Conservation (phyloP, 805 yeast species). For the Ogataea neopini region DNA sequence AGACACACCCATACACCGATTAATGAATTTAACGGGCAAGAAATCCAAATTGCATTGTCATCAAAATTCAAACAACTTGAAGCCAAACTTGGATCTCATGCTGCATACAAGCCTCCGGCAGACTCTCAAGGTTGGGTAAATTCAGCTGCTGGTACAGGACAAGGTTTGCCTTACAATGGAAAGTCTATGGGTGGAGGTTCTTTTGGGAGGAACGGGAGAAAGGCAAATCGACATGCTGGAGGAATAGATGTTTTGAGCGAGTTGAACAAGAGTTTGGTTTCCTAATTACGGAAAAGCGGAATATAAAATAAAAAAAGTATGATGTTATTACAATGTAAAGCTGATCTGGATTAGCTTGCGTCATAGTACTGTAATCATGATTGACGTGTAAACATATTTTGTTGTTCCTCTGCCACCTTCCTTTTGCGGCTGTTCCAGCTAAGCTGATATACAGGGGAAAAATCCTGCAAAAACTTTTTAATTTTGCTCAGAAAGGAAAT, state of each 20-base stretch:
- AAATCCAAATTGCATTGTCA: conserved; percentile 18
- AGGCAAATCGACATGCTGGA: conserved; percentile 10
- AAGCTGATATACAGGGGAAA: neutral
- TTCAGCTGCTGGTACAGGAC: conserved; percentile 4
- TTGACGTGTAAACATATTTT: too few relatives aligned
- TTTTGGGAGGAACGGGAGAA: conserved; percentile 10
- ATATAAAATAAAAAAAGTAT: neutral
- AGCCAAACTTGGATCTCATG: conserved; percentile 14
- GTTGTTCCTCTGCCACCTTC: neutral
- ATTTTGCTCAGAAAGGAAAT: conserved; percentile 3
- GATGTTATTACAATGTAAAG: neutral
- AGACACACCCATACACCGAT: conserved; percentile 17
- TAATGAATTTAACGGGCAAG: conserved; percentile 21
- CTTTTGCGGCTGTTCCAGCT: neutral
- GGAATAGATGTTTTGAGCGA: conserved; percentile 26
- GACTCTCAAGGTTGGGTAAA: conserved; percentile 15
- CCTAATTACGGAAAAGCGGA: neutral
- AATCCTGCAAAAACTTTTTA: neutral
- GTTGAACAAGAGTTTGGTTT: conserved; percentile 20
- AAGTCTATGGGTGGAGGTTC: neutral
- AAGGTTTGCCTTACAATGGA: neutral
- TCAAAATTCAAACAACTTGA: conserved; percentile 20
- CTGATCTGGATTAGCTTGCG: too few relatives aligned
- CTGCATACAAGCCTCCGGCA: conserved; percentile 10
- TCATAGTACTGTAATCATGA: too few relatives aligned